A percentile compares a stretch with the other conserved stretches of the same genome.
Evolutionary conservation across 306 rosid species (phyloP).

Genomic region (Cicer pinnatifidum): DNA sequence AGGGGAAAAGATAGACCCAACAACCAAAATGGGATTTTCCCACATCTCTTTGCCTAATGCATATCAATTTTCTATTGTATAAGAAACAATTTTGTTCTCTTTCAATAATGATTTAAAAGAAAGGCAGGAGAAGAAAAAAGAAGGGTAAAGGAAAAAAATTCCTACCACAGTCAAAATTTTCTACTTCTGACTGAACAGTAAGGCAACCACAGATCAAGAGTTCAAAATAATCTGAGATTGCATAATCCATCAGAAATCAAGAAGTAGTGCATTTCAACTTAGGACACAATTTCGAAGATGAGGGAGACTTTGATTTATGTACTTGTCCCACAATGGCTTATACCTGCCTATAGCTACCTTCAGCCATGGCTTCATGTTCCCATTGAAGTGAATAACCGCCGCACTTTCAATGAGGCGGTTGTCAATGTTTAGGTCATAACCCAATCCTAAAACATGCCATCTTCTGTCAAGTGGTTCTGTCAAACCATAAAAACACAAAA

Average conservation of each 20-base stretch:
- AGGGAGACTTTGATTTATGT: slow-evolving; percentile 82
- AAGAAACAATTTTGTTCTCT: slow-evolving; percentile 59
- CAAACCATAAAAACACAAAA: slow-evolving; percentile 84
- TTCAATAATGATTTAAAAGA: slow-evolving; percentile 54
- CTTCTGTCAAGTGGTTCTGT: slow-evolving; percentile 99
- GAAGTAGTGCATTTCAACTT: slow-evolving; percentile 75
- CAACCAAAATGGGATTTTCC: slow-evolving; percentile 65
- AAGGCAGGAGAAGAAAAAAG: slow-evolving; percentile 21
- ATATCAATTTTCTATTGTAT: slow-evolving; percentile 63
- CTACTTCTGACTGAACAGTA: slow-evolving; percentile 72
- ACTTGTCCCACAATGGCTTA: slow-evolving; percentile 86
- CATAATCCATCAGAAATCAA: slow-evolving; percentile 51
- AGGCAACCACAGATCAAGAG: slow-evolving; percentile 54
- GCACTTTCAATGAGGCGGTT: slow-evolving; percentile 92
- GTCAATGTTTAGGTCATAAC: slow-evolving; percentile 87
- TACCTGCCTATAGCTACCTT: slow-evolving; percentile 87
- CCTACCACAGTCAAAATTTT: slow-evolving; percentile 73
- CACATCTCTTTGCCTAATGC: slow-evolving; percentile 61
- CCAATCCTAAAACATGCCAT: slow-evolving; percentile 99
- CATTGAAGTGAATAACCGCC: slow-evolving; percentile 87
- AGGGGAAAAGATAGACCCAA: slow-evolving; percentile 57
- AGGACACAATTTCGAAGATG: slow-evolving; percentile 76
- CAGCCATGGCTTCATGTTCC: slow-evolving; percentile 99
- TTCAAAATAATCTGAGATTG: slow-evolving; percentile 49
- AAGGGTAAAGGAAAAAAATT: slow-evolving; percentile 37